phyloP scores from a whole-genome alignment of 1,284 basidiomycete species.

The Thecaphora thlaspeos region DNA sequence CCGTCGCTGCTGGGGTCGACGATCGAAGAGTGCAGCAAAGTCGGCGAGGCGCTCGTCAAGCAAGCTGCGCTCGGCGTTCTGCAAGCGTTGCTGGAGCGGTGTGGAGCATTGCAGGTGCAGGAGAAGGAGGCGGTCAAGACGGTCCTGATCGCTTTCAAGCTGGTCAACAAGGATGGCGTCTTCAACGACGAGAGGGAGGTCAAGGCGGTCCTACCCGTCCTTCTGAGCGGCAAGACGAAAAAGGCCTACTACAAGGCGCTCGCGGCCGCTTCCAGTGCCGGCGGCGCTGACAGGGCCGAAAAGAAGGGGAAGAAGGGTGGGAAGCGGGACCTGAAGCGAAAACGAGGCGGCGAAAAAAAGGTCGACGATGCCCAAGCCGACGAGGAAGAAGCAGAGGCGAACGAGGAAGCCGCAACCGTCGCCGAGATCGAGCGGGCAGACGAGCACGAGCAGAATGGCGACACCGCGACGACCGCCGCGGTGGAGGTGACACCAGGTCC shows the following conservation, averaged over 20 bases:
- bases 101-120: constrained; percentile 4
- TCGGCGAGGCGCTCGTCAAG: constrained; percentile 24
- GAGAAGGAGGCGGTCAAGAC: not conserved
- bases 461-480: not conserved
- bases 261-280: no score
- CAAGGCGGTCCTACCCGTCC: constrained; percentile 21
- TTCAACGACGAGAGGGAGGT: constrained; percentile 1
- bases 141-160: constrained; percentile 14
- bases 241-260: constrained; percentile 15
- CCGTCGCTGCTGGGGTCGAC: constrained; percentile 1
- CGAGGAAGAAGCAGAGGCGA: constrained; percentile 6
- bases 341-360: not conserved
- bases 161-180: constrained; percentile 7
- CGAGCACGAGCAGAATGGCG: constrained; percentile 4
- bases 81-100: constrained; percentile 17
- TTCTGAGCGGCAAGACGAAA: constrained; percentile 11
- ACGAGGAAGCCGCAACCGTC: constrained; percentile 2
- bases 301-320: constrained; percentile 10
- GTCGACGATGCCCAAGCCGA: not conserved
- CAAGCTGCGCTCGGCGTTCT: constrained; percentile 25
- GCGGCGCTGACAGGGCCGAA: not conserved
- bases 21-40: constrained; percentile 15
- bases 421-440: constrained; percentile 11
- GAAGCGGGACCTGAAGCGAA: constrained; percentile 7
- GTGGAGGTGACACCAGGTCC: not conserved